Conservation (phyloP, 306 rosid genomes). For the Glycine tomentella region DNA sequence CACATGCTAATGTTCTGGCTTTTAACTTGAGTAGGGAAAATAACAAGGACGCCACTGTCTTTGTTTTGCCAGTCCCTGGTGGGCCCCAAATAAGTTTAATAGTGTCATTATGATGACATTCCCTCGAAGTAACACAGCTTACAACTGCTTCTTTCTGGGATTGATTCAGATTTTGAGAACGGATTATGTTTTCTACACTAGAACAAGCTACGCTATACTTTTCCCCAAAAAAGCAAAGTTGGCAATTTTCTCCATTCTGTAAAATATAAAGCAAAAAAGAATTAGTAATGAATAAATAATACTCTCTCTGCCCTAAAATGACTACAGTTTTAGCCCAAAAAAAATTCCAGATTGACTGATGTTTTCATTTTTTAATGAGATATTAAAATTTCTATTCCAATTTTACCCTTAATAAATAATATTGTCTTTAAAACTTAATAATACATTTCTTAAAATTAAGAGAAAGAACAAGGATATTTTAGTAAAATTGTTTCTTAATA, state of each 20-base stretch:
- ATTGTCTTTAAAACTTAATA: too few species aligned
- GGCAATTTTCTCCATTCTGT: constrained; percentile 49
- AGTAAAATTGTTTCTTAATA: too few species aligned
- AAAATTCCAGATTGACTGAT: too few species aligned
- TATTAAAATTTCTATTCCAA: too few species aligned
- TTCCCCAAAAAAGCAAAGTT: constrained; percentile 16
- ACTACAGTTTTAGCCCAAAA: too few species aligned
- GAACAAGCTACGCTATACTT: not conserved
- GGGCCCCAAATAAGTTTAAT: constrained; percentile 71
- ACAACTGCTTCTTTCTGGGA: constrained; percentile 56
- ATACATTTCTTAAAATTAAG: too few species aligned
- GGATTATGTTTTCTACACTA: constrained; percentile 7
- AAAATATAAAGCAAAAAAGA: constrained; percentile 5
- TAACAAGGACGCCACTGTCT: constrained; percentile 57
- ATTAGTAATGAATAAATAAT: not conserved
- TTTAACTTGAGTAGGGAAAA: constrained; percentile 45
- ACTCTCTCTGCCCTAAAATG: too few species aligned
- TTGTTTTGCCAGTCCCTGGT: constrained; percentile 73
- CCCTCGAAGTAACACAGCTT: constrained; percentile 50
- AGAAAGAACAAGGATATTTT: too few species aligned
- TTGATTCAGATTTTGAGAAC: constrained; percentile 51
- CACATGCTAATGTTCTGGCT: constrained; percentile 60
- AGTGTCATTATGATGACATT: constrained; percentile 45
- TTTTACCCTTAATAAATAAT: too few species aligned
- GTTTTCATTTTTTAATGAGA: too few species aligned